A percentile compares a stretch with the other conserved stretches of the same genome.
phyloP scores from a whole-genome alignment of 1,284 basidiomycete species.

The Rhodotorula glutinis region DNA sequence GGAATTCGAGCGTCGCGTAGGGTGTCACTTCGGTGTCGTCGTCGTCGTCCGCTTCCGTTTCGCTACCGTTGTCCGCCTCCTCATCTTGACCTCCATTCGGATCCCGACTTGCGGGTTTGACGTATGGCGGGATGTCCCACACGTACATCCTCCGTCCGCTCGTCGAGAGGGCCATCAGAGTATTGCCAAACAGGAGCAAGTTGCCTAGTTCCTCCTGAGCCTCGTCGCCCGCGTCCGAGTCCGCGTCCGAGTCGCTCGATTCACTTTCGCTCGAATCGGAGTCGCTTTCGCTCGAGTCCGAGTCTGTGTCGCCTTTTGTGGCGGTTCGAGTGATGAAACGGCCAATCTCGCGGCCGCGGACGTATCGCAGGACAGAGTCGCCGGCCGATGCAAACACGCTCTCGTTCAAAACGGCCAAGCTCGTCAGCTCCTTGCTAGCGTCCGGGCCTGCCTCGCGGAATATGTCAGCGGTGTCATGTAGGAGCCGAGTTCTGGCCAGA shows the following conservation, averaged over 20 bases:
- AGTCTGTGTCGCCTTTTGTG: neutral
- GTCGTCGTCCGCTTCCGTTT: slow-evolving; percentile 28
- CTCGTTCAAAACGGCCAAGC: slow-evolving; percentile 77
- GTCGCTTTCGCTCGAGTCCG: neutral
- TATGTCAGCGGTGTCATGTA: no score
- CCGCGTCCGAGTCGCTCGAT: slow-evolving; percentile 27
- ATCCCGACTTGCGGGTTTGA: slow-evolving; percentile 32
- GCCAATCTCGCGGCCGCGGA: slow-evolving; percentile 76
- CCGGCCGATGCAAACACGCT: slow-evolving; percentile 79
- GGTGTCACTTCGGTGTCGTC: slow-evolving; percentile 45
- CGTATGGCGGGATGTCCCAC: slow-evolving; percentile 59
- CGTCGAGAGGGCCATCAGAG: slow-evolving; percentile 67
- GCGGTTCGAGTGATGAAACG: slow-evolving; percentile 16
- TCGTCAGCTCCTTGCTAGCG: slow-evolving; percentile 66
- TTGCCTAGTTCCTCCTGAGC: slow-evolving; percentile 46
- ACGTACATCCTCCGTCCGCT: slow-evolving; percentile 74
- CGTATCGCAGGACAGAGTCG: slow-evolving; percentile 63
- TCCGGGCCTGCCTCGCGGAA: slow-evolving; percentile 76
- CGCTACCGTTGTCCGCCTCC: no score
- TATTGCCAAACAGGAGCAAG: slow-evolving; percentile 67
- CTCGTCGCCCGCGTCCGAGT: slow-evolving; percentile 49
- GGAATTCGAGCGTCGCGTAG: slow-evolving; percentile 66
- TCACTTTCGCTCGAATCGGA: neutral
- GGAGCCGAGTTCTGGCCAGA: slow-evolving; percentile 7
- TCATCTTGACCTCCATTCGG: neutral